Conservation (phyloP, 768 basidiomycete genomes). For the Epithele typhae region DNA sequence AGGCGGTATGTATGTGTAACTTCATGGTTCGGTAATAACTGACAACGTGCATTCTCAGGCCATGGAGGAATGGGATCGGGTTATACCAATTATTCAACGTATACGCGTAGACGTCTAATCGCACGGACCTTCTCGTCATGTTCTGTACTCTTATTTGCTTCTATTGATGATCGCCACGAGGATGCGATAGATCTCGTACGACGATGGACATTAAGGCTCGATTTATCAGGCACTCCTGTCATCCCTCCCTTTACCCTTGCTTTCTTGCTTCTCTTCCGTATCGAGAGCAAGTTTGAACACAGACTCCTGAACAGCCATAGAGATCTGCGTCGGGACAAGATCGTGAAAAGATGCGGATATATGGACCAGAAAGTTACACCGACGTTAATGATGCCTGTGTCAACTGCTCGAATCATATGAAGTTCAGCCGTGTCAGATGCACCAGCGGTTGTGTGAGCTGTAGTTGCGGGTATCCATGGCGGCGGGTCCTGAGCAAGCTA, state of each 20-base stretch:
- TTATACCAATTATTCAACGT: conserved; percentile 89
- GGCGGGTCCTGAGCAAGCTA: conserved; percentile 48
- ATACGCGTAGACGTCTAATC: conserved; percentile 86
- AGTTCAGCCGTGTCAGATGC: conserved; percentile 63
- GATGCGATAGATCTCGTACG: no score
- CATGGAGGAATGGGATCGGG: conserved; percentile 97
- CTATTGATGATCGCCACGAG: no score
- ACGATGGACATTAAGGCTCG: not conserved
- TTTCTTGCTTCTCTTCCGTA: conserved; percentile 18
- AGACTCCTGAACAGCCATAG: conserved; percentile 78
- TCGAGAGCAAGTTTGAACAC: conserved; percentile 50
- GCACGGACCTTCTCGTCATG: conserved; percentile 9
- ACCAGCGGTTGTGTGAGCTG: conserved; percentile 64
- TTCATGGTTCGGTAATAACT: not conserved
- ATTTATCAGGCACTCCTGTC: conserved; percentile 2
- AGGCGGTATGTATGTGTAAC: conserved; percentile 48
- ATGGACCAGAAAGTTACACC: conserved; percentile 25
- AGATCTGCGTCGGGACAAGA: conserved; percentile 62
- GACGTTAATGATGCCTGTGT: conserved; percentile 81
- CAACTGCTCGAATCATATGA: conserved; percentile 73
- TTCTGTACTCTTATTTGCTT: conserved; percentile 13
- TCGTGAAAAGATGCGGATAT: no score
- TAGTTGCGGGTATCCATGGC: conserved; percentile 75
- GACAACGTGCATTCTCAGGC: conserved; percentile 44
- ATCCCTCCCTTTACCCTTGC: not conserved